Percentiles rank a stretch among this genome's conserved stretches.
phyloP scores from a whole-genome alignment of 2,329 filamentous ascomycete species.

The Claviceps fusiformis region DNA sequence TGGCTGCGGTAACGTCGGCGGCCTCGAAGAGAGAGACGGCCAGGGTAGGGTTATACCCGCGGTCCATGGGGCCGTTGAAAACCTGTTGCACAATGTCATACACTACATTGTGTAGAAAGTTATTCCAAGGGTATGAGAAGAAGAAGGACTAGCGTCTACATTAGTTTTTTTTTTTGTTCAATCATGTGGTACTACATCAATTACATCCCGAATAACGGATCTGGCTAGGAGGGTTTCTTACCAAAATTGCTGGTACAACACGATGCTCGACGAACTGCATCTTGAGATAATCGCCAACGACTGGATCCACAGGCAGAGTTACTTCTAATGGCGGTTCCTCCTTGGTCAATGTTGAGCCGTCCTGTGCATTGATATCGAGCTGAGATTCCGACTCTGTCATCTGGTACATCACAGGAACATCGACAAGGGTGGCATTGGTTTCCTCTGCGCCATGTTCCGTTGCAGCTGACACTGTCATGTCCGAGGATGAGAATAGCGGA shows the following conservation, averaged over 20 bases:
- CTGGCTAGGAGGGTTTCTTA: constrained; percentile 32
- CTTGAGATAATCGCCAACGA: constrained; percentile 90
- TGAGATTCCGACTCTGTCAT: not conserved
- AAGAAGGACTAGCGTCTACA: constrained; percentile 63
- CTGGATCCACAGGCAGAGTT: constrained; percentile 36
- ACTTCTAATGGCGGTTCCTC: constrained; percentile 8
- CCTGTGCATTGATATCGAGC: not conserved
- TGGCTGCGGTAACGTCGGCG: constrained; percentile 78
- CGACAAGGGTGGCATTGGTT: not conserved
- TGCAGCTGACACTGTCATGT: not conserved
- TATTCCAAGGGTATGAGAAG: constrained; percentile 98
- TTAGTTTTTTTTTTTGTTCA: constrained; percentile 4
- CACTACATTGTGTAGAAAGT: constrained; percentile 97
- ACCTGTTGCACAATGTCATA: constrained; percentile 99
- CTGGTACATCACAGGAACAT: not conserved
- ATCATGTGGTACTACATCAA: not conserved
- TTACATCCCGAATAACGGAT: not conserved
- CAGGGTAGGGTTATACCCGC: constrained; percentile 78
- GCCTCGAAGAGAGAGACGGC: constrained; percentile 88
- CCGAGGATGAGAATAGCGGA: constrained; percentile 34
- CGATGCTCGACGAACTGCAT: constrained; percentile 91
- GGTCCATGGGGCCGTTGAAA: constrained; percentile 96
- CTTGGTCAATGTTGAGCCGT: constrained; percentile 1
- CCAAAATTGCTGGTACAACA: constrained; percentile 89
- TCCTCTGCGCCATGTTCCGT: not conserved